Percentiles rank a stretch among this genome's conserved stretches.
Conservation (phyloP, 2,329 filamentous ascomycete genomes). For the Cercospora sojina region DNA sequence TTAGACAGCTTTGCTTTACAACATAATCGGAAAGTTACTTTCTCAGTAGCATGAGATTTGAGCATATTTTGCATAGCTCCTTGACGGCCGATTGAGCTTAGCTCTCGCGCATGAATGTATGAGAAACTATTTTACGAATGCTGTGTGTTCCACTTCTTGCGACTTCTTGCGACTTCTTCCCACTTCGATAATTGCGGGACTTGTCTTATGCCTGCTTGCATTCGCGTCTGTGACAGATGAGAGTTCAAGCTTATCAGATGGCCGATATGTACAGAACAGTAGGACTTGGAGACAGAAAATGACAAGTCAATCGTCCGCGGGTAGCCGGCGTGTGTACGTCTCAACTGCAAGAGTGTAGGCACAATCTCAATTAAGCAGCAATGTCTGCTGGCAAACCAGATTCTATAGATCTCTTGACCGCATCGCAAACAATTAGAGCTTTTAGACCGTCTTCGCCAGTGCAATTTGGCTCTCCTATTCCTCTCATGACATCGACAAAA, state of each 20-base stretch:
- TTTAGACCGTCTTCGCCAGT: slow-evolving; percentile 51
- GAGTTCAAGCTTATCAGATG: not conserved
- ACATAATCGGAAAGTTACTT: not conserved
- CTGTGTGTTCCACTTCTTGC: not conserved
- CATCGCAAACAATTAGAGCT: slow-evolving; percentile 55
- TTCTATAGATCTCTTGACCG: slow-evolving; percentile 49
- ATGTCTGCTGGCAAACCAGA: slow-evolving; percentile 26
- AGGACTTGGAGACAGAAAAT: not conserved
- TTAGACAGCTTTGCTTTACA: not conserved
- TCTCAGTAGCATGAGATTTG: not conserved
- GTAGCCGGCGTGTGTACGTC: not conserved
- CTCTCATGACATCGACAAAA: slow-evolving; percentile 52
- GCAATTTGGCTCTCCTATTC: slow-evolving; percentile 48
- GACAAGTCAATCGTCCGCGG: not conserved
- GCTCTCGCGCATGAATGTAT: slow-evolving; percentile 19
- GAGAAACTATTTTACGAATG: not conserved
- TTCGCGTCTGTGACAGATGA: not conserved
- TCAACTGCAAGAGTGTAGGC: not conserved
- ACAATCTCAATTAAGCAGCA: not conserved
- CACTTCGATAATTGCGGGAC: not conserved
- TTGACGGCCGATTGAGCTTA: slow-evolving; percentile 18
- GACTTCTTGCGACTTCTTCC: not conserved
- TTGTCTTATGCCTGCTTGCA: not conserved
- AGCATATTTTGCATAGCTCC: not conserved
- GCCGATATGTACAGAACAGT: not conserved